phyloP scores from a whole-genome alignment of 2,329 filamentous ascomycete genomes.

The Penicillium sp. region DNA sequence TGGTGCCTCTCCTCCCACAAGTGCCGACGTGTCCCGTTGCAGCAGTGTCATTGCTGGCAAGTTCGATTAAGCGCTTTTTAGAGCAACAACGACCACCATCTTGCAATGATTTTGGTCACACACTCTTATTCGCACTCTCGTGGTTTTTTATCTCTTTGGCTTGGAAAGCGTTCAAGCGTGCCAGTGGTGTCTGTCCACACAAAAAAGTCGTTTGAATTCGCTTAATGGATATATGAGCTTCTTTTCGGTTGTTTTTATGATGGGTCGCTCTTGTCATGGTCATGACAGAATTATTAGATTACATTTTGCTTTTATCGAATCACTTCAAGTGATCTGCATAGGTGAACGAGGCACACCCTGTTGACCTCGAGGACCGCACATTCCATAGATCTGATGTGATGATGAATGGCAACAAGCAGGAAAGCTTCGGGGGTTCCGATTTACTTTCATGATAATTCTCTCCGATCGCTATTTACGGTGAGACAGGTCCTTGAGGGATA shows the following conservation, averaged over 20 bases:
- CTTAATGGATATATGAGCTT: neutral
- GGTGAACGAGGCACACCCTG: neutral
- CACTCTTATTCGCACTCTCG: conserved; percentile 10
- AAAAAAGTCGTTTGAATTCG: conserved; percentile 20
- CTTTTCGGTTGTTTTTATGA: neutral
- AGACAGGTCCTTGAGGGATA: too few relatives aligned
- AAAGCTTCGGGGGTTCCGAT: neutral
- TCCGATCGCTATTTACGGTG: neutral
- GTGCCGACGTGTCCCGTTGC: conserved; percentile 40
- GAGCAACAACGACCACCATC: neutral
- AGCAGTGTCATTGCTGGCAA: conserved; percentile 37
- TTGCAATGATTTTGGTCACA: conserved; percentile 5
- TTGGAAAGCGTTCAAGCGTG: conserved; percentile 25
- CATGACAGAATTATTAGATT: neutral
- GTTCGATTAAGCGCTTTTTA: conserved; percentile 21
- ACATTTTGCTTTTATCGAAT: neutral
- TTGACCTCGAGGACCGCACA: neutral
- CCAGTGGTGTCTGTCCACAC: conserved; percentile 7
- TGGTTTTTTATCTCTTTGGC: conserved; percentile 7
- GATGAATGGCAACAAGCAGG: neutral
- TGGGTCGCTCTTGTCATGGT: neutral
- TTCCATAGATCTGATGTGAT: neutral
- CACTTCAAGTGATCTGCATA: neutral
- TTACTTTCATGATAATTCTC: neutral
- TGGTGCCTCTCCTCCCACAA: conserved; percentile 34